These are phyloP conservation scores for Arthrocladium fulminans DNA, from an alignment of 2,329 filamentous ascomycete genomes.

Conservation along the genomic window DNA sequence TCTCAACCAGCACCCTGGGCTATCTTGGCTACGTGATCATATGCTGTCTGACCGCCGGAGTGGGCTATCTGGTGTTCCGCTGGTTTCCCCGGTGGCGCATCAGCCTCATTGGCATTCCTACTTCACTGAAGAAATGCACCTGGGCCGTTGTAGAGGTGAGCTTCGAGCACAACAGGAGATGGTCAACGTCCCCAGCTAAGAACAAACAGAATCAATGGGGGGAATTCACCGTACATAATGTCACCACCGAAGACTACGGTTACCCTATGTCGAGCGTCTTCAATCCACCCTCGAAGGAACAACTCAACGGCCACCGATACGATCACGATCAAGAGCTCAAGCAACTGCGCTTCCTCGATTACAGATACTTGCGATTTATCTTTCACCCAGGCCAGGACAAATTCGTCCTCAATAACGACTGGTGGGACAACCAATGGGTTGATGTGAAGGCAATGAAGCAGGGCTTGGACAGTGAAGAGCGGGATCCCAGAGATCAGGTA, in stretches of 20 bases:
- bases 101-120: slow-evolving; percentile 59
- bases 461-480: slow-evolving; percentile 83
- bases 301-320: slow-evolving; percentile 58
- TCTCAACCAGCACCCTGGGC: slow-evolving; percentile 65
- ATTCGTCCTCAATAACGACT: slow-evolving; percentile 76
- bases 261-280: slow-evolving; percentile 56
- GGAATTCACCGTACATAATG: slow-evolving; percentile 69
- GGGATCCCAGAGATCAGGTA: slow-evolving; percentile 69
- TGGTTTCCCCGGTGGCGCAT: slow-evolving; percentile 90
- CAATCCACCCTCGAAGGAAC: slow-evolving; percentile 43
- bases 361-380: slow-evolving; percentile 87
- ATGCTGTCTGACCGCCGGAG: slow-evolving; percentile 63
- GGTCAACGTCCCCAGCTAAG: slow-evolving; percentile 25
- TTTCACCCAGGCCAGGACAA: slow-evolving; percentile 84
- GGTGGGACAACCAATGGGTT: slow-evolving; percentile 90
- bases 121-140: slow-evolving; percentile 62
- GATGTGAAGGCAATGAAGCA: slow-evolving; percentile 63
- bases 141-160: slow-evolving; percentile 86
- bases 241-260: slow-evolving; percentile 52
- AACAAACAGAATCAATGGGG: slow-evolving; percentile 75
- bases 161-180: slow-evolving; percentile 18
- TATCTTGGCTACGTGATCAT: slow-evolving; percentile 59
- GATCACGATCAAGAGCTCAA: slow-evolving; percentile 67
- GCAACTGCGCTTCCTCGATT: slow-evolving; percentile 70
- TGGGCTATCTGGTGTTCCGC: slow-evolving; percentile 74